Percentiles rank a stretch among this genome's conserved stretches.
These are phyloP conservation scores for Apiotrichum gamsii DNA, from an alignment of 1,284 basidiomycete genomes.

Conservation along the genomic window DNA sequence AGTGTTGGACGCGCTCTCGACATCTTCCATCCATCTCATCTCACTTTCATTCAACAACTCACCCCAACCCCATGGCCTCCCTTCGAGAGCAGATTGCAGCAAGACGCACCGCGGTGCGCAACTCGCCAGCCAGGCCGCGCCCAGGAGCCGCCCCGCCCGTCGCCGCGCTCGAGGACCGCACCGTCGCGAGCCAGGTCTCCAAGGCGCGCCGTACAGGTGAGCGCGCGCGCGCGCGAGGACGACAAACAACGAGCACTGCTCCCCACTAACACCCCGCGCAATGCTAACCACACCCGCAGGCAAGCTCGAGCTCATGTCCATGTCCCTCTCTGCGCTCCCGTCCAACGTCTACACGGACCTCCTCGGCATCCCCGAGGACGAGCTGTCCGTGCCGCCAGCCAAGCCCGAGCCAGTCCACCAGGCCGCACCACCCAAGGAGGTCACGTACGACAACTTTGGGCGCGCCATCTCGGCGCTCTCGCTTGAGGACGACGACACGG, in stretches of 20 bases:
- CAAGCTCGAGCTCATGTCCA: constrained; percentile 37
- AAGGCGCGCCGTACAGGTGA: constrained; percentile 33
- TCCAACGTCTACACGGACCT: constrained; percentile 38
- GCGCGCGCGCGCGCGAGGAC: constrained; percentile 4
- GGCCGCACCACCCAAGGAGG: neutral
- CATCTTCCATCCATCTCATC: too few relatives aligned
- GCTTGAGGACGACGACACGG: constrained; percentile 9
- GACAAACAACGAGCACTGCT: neutral
- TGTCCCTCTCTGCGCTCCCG: constrained; percentile 33
- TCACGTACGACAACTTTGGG: neutral
- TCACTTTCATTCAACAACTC: too few relatives aligned
- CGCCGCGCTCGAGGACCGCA: constrained; percentile 26
- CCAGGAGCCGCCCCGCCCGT: neutral
- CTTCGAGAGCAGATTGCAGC: constrained; percentile 39
- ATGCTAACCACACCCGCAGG: constrained; percentile 17
- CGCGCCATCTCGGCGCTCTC: neutral
- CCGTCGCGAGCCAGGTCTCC: constrained; percentile 28
- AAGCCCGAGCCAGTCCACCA: neutral
- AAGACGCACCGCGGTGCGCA: constrained; percentile 27
- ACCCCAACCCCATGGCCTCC: constrained; percentile 11
- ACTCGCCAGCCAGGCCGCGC: constrained; percentile 13
- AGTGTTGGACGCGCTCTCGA: too few relatives aligned
- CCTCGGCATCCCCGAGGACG: constrained; percentile 29
- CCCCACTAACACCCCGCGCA: neutral
- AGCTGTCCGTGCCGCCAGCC: constrained; percentile 24